phyloP scores from a whole-genome alignment of 2,329 filamentous ascomycete species.

The Colletotrichum chlorophyti region DNA sequence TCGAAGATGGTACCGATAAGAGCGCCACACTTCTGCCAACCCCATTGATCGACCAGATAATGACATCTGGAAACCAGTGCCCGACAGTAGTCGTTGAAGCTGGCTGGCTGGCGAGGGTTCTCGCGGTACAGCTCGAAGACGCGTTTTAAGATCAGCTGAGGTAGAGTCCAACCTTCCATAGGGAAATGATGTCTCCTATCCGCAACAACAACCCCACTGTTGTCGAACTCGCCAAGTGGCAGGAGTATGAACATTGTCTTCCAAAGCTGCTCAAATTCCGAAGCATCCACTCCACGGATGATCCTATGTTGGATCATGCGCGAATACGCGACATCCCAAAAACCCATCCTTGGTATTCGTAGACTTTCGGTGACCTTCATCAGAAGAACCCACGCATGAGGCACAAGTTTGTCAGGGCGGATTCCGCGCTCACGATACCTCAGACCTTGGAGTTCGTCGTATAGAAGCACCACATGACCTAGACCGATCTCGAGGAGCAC shows the following conservation, averaged over 20 bases:
- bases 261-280: conserved; percentile 64
- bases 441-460: conserved; percentile 53
- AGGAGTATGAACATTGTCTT: conserved; percentile 64
- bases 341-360: conserved; percentile 57
- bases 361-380: conserved; percentile 60
- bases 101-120: conserved; percentile 61
- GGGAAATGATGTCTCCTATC: conserved; percentile 44
- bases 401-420: conserved; percentile 47
- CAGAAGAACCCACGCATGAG: conserved; percentile 65
- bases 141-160: conserved; percentile 62
- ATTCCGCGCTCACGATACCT: conserved; percentile 59
- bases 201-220: conserved; percentile 54
- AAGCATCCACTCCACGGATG: conserved; percentile 48
- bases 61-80: conserved; percentile 67
- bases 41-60: conserved; percentile 69
- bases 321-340: conserved; percentile 65
- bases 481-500: conserved; percentile 52
- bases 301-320: conserved; percentile 45
- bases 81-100: conserved; percentile 71
- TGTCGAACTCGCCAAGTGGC: conserved; percentile 66
- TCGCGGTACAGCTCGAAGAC: conserved; percentile 65
- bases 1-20: conserved; percentile 70
- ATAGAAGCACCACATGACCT: conserved; percentile 51
- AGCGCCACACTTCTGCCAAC: conserved; percentile 64
- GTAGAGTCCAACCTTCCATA: conserved; percentile 66